phyloP scores from a whole-genome alignment of 805 yeast genomes.

The Candida ovalis region DNA sequence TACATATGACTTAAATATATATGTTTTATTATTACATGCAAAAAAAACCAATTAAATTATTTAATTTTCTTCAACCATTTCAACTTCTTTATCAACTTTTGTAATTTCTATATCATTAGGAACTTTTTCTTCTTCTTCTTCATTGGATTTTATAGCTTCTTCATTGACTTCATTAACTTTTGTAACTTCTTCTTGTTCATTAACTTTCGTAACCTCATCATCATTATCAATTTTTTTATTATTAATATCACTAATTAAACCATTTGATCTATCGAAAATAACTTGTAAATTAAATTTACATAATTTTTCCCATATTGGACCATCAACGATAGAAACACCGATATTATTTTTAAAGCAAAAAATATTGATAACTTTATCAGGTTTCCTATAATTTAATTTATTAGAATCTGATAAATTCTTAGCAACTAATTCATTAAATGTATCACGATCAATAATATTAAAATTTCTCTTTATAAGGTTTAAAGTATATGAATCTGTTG shows the following conservation, averaged over 20 bases:
- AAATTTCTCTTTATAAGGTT: constrained; percentile 78
- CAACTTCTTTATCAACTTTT: too few relatives aligned
- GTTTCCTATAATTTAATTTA: constrained; percentile 72
- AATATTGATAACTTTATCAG: constrained; percentile 73
- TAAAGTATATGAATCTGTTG: constrained; percentile 60
- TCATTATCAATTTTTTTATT: not conserved
- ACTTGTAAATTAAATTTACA: constrained; percentile 80
- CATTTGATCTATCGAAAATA: constrained; percentile 50
- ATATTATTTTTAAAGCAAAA: constrained; percentile 87
- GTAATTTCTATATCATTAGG: too few relatives aligned
- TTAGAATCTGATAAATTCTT: constrained; percentile 44
- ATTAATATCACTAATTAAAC: constrained; percentile 5
- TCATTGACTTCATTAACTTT: too few relatives aligned
- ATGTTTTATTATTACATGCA: too few relatives aligned
- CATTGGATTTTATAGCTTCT: too few relatives aligned
- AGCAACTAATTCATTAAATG: constrained; percentile 60
- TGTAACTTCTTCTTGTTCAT: not conserved
- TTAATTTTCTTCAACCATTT: too few relatives aligned
- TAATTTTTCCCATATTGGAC: constrained; percentile 47
- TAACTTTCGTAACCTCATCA: not conserved
- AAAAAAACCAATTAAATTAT: too few relatives aligned
- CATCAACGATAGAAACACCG: constrained; percentile 78
- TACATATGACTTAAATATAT: too few relatives aligned
- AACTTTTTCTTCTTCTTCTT: too few relatives aligned
- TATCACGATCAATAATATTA: constrained; percentile 64